Base-by-base conservation (phyloP, 2,329 filamentous ascomycete species). In the Pseudofabraea citricarpa region DNA sequence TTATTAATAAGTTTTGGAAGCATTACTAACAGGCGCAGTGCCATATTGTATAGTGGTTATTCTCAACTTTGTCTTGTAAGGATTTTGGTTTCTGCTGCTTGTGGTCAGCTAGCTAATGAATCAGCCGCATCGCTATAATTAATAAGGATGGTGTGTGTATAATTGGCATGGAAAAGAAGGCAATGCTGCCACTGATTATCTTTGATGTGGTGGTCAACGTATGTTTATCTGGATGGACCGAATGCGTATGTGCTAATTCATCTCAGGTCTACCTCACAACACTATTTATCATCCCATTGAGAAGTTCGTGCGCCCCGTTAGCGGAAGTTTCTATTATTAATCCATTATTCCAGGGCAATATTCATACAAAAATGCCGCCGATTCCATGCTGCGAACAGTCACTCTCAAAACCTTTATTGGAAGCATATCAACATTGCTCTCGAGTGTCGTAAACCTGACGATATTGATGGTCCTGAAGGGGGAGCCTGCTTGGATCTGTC, bases 171-270 rank as follows among this genome's bases (percentile, higher is more conserved):
- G 58, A 75, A 52, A 72, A 67, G 37, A 63, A 70, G 5, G 72
- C 74, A 4, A 74, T 83, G 66, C 69, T 82, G 23, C 78, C 79
- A 1, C 68, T 84, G 15, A 79, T 84, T 33, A 65, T 68, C 0
- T 81, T 81, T 49, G 79, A 83, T 48, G 64, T 78, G 4, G 50
- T 79, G 3, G 72, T 80, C 40, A 83, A 83, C 52, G 70, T 79
- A 29, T 81, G 81, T 50, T n/a, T n/a, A n/a, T n/a, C n/a, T n/a
- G n/a, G n/a, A n/a, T n/a, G n/a, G n/a, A n/a, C n/a, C n/a, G n/a
- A n/a, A n/a, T n/a, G n/a, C n/a, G n/a, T n/a, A n/a, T n/a, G n/a
- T n/a, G n/a, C n/a, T n/a, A n/a, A n/a, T n/a, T n/a, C n/a, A n/a
- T n/a, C n/a, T 64, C 82, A 31, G 27, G 6, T 27, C 10, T 22